A percentile compares a stretch with the other conserved stretches of the same genome.
phyloP scores from a whole-genome alignment of 768 basidiomycete genomes.

The Cystofilobasidium bisporidii region DNA sequence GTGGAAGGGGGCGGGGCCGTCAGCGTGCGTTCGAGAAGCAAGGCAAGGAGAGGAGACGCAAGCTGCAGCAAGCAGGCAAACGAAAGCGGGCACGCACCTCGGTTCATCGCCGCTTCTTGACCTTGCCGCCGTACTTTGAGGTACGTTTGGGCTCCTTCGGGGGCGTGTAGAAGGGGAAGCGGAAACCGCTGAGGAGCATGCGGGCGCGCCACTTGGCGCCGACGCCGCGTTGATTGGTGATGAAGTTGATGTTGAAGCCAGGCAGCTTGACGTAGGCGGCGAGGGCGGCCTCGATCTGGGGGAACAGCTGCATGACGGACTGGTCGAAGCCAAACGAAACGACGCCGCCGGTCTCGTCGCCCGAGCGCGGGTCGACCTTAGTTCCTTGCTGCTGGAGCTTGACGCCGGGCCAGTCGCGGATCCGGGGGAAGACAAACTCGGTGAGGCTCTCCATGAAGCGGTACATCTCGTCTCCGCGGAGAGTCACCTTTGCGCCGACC shows the following conservation, averaged over 20 bases:
- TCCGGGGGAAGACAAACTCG: constrained; percentile 89
- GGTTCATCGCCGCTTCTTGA: constrained; percentile 8
- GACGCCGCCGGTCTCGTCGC: constrained; percentile 59
- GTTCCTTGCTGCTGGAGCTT: constrained; percentile 56
- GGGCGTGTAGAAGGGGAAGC: constrained; percentile 66
- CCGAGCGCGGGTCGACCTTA: constrained; percentile 62
- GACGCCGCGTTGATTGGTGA: constrained; percentile 76
- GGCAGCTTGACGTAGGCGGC: constrained; percentile 76
- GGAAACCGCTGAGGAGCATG: constrained; percentile 78
- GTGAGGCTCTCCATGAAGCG: constrained; percentile 77
- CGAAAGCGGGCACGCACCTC: not conserved
- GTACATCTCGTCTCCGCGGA: constrained; percentile 88
- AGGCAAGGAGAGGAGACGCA: too few species aligned
- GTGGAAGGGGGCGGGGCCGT: too few species aligned
- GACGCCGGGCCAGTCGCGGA: constrained; percentile 82
- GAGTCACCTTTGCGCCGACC: constrained; percentile 76
- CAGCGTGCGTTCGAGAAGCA: too few species aligned
- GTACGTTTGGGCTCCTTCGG: not conserved
- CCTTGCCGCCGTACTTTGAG: not conserved
- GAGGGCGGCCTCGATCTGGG: constrained; percentile 87
- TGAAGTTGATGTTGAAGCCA: constrained; percentile 90
- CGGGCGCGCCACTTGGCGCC: constrained; percentile 84
- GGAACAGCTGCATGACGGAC: constrained; percentile 78
- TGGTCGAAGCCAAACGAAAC: constrained; percentile 81
- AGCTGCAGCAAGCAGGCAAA: too few species aligned